phyloP scores from a whole-genome alignment of 2,329 filamentous ascomycete species.

The Chaetomiaceae sp. region DNA sequence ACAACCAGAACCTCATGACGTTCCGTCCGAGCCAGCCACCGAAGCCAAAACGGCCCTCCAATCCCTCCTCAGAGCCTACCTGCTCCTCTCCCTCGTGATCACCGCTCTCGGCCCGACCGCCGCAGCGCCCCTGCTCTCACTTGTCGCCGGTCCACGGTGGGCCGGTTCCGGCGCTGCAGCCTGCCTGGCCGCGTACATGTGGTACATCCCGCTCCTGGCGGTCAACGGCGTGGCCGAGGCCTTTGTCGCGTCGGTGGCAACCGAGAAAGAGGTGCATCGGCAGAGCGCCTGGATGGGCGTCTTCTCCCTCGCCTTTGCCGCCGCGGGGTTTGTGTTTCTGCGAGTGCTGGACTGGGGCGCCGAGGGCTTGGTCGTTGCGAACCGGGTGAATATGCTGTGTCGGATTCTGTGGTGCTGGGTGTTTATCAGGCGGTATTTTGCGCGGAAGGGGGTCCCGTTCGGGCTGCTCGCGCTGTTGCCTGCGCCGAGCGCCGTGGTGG shows the following conservation, averaged over 20 bases:
- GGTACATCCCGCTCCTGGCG: conserved; percentile 88
- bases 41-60: conserved; percentile 42
- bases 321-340: conserved; percentile 70
- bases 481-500: conserved; percentile 37
- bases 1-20: neutral
- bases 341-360: conserved; percentile 66
- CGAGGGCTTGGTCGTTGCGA: conserved; percentile 76
- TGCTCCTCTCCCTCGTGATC: conserved; percentile 65
- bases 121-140: conserved; percentile 65
- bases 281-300: conserved; percentile 81
- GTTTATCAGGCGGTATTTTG: conserved; percentile 68
- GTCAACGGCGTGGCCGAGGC: conserved; percentile 89
- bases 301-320: conserved; percentile 73
- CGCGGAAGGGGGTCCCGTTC: conserved; percentile 39
- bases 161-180: conserved; percentile 63
- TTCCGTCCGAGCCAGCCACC: conserved; percentile 13
- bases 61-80: conserved; percentile 66
- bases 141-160: conserved; percentile 78
- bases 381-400: conserved; percentile 83
- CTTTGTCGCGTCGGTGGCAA: conserved; percentile 85
- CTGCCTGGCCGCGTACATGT: conserved; percentile 77
- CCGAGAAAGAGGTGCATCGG: conserved; percentile 63
- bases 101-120: conserved; percentile 68
- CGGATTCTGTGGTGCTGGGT: conserved; percentile 73
- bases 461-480: conserved; percentile 41